Conservation (phyloP, 73 alveolate genomes). For the Uronychia binucleata region DNA sequence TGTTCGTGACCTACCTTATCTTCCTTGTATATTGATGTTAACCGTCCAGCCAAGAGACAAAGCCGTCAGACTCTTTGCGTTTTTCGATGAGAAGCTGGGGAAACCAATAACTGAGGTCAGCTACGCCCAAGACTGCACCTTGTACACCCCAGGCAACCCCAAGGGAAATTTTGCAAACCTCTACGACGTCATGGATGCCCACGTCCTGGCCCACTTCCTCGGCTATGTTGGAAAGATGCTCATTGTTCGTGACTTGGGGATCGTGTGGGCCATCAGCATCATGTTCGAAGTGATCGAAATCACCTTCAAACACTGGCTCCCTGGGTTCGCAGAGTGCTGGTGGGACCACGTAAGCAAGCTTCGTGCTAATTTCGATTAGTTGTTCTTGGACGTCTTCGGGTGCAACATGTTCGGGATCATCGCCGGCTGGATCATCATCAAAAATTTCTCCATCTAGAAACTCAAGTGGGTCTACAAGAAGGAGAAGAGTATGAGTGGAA, state of each 20-base stretch:
- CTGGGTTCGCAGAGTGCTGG: conserved; percentile 95
- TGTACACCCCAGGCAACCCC: conserved; percentile 83
- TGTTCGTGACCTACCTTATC: conserved; percentile 62
- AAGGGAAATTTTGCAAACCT: conserved; percentile 63
- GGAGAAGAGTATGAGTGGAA: not conserved
- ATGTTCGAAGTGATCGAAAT: conserved; percentile 83
- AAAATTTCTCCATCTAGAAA: conserved; percentile 69
- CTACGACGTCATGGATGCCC: conserved; percentile 73
- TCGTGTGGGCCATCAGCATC: conserved; percentile 73
- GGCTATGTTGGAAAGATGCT: conserved; percentile 90
- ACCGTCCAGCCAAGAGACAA: conserved; percentile 62
- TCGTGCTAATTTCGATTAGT: conserved; percentile 3
- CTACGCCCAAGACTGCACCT: conserved; percentile 83
- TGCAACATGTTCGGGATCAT: conserved; percentile 87
- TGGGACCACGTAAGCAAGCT: conserved; percentile 82
- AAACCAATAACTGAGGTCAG: conserved; percentile 66
- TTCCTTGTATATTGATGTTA: not conserved
- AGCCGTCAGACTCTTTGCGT: conserved; percentile 61
- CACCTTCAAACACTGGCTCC: conserved; percentile 88
- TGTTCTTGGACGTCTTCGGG: conserved; percentile 79
- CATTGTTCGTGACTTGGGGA: conserved; percentile 82
- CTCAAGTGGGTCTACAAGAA: conserved; percentile 71
- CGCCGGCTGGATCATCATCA: conserved; percentile 73
- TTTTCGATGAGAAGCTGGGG: conserved; percentile 78
- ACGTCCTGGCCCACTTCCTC: conserved; percentile 80